These are phyloP conservation scores for Candida jianshihensis DNA, from an alignment of 805 yeast species.

Conservation along the genomic window DNA sequence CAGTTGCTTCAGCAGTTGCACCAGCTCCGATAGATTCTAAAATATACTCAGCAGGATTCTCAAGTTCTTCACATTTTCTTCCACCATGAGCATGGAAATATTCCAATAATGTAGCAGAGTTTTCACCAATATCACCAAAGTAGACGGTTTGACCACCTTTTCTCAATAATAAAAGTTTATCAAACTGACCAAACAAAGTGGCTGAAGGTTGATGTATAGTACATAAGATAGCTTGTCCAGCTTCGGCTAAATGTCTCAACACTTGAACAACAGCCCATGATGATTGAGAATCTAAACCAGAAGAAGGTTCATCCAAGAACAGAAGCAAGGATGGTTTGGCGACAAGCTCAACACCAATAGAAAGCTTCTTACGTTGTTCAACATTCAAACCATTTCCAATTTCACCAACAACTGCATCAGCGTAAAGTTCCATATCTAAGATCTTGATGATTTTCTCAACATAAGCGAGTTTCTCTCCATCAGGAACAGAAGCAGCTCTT, in stretches of 20 bases:
- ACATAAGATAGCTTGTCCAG: conserved; percentile 51
- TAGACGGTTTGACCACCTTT: conserved; percentile 38
- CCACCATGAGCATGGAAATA: conserved; percentile 68
- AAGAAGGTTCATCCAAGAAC: conserved; percentile 55
- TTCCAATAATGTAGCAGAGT: conserved; percentile 42
- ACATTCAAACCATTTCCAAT: conserved; percentile 46
- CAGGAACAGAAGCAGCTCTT: conserved; percentile 38
- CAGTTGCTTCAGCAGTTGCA: conserved; percentile 46
- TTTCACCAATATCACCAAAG: conserved; percentile 38
- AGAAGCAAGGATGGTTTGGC: conserved; percentile 46
- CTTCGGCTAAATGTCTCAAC: conserved; percentile 39
- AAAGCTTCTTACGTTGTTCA: conserved; percentile 45
- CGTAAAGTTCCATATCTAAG: conserved; percentile 38
- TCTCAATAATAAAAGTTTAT: conserved; percentile 38
- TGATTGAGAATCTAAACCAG: conserved; percentile 53
- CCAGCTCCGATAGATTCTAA: conserved; percentile 70
- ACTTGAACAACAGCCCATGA: conserved; percentile 55
- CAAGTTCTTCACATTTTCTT: conserved; percentile 44
- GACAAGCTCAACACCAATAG: conserved; percentile 50
- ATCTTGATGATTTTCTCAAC: conserved; percentile 32
- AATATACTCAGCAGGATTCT: conserved; percentile 67
- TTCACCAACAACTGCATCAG: conserved; percentile 35
- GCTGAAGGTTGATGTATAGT: conserved; percentile 49
- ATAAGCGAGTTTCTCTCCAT: conserved; percentile 35
- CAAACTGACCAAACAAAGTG: conserved; percentile 39